Evolutionary conservation across 345 rosid genomes (phyloP), one percentile per base, ranked within the genome.

Genomic region (Durio zibethinus): DNA sequence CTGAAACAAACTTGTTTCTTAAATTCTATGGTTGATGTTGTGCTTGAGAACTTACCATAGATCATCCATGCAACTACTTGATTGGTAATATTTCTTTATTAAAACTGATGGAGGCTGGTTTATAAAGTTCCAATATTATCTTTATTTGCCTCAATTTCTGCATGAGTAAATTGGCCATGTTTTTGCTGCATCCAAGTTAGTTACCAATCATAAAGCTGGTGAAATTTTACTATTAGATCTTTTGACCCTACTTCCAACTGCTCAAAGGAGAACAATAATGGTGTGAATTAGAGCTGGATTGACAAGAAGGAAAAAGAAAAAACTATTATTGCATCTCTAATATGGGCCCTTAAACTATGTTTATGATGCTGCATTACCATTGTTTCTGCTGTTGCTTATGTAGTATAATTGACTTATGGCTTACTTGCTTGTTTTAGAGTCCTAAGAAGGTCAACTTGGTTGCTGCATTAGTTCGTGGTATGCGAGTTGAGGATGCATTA

Each of bases 401-500:
- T 42, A 20, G 10, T 25, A 25, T 9, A 10, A 45, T 25, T 67
- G 8, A 31, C 20, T 67, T 66, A 20, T 45, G 18, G 79, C 66
- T 76, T 18, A 74, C 66, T 72, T 85, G 72, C 69, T 80, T 80
- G 72, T 82, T 84, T 81, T 83, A 93, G 98, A 96, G 99, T 86
- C 98, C 97, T 11, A 93, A 93, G 91, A 96, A 96, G 89, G 79
- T 96, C 80, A 93, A 96, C 77, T 82, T 96, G 81, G 98, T 93
- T 81, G 99, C 98, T 86, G 90, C 93, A 74, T 82, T 93, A 78
- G 92, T 93, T 75, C 94, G 97, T 66, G 98, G 99, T 72, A 92
- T 93, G 99, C 93, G 93, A 16, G 98, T 93, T 65, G 98, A 96
- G 83, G 99, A 93, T 88, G 99, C 98, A 75, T 81, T 93, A 27